Percentiles rank a stretch among this genome's conserved stretches.
These are phyloP conservation scores for Clarireedia paspali DNA, from an alignment of 2,329 filamentous ascomycete genomes.

Conservation along the genomic window DNA sequence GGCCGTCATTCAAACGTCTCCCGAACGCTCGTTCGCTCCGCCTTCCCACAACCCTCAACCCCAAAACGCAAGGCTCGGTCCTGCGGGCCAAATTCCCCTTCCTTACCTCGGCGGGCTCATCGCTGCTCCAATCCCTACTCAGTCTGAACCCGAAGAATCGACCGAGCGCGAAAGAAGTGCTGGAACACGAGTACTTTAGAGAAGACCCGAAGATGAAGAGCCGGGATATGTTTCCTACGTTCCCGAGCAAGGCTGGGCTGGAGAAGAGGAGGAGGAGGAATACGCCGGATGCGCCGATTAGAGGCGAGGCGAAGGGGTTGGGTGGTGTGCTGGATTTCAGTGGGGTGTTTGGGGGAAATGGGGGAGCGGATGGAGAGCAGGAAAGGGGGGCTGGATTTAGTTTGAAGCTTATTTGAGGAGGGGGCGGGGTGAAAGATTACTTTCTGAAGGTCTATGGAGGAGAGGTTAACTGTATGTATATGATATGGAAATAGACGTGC, in stretches of 20 bases:
- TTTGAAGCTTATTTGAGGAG: slow-evolving; percentile 49
- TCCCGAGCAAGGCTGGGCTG: slow-evolving; percentile 89
- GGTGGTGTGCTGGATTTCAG: slow-evolving; percentile 51
- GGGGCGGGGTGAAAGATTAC: neutral
- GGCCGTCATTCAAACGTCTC: slow-evolving; percentile 80
- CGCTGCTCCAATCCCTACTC: slow-evolving; percentile 62
- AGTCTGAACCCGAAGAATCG: slow-evolving; percentile 65
- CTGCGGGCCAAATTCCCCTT: slow-evolving; percentile 75
- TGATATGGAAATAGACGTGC: neutral
- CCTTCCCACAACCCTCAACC: slow-evolving; percentile 46
- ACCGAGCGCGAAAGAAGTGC: slow-evolving; percentile 64
- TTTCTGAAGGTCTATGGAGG: neutral
- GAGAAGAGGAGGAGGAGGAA: slow-evolving; percentile 67
- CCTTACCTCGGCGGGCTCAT: slow-evolving; percentile 66
- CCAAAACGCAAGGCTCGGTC: slow-evolving; percentile 38
- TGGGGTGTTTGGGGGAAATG: slow-evolving; percentile 61
- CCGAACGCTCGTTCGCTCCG: slow-evolving; percentile 79
- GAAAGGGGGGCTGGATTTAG: slow-evolving; percentile 59
- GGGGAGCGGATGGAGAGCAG: slow-evolving; percentile 47
- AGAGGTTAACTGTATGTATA: neutral
- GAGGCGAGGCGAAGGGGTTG: slow-evolving; percentile 51
- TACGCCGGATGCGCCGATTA: slow-evolving; percentile 75
- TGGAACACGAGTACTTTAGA: slow-evolving; percentile 75
- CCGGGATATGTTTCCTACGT: slow-evolving; percentile 91
- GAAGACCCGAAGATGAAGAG: slow-evolving; percentile 88